Evolutionary conservation across 257 asterid genomes (phyloP).

Genomic region (Nicotiana undulata): DNA sequence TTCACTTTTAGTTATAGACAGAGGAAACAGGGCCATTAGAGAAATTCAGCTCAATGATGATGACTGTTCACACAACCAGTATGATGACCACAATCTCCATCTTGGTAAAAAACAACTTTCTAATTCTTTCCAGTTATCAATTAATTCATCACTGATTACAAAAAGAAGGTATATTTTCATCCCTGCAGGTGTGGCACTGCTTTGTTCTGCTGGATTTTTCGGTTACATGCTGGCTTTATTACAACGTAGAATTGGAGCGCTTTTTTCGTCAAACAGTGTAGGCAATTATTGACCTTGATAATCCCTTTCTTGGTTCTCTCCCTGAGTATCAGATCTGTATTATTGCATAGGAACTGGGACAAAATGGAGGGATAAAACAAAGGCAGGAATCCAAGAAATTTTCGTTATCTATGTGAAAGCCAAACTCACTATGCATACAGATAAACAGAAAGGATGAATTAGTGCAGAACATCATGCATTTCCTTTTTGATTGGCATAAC

Average conservation of each 20-base stretch:
- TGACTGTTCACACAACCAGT: constrained; percentile 49
- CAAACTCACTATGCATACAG: background rate
- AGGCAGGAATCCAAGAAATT: background rate
- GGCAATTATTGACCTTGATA: constrained; percentile 17
- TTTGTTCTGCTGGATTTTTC: constrained; percentile 68
- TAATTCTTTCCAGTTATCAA: background rate
- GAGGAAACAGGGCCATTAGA: constrained; percentile 91
- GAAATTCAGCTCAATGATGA: constrained; percentile 78
- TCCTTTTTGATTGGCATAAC: background rate
- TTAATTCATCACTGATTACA: background rate
- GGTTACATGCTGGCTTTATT: constrained; percentile 84
- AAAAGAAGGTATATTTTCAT: background rate
- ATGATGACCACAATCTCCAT: constrained; percentile 52
- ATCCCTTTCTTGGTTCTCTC: background rate
- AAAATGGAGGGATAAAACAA: background rate
- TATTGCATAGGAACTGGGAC: background rate
- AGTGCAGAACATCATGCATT: background rate
- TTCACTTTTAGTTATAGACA: constrained; percentile 72
- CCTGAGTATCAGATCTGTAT: background rate
- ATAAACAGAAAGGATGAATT: background rate
- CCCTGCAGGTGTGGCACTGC: constrained; percentile 72
- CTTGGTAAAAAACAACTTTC: constrained; percentile 37
- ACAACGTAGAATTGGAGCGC: constrained; percentile 50
- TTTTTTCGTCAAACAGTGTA: constrained; percentile 47
- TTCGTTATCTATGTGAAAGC: background rate